Evolutionary conservation across 148 eudicot genomes (phyloP).

Genomic region (Polygonum maritimum): DNA sequence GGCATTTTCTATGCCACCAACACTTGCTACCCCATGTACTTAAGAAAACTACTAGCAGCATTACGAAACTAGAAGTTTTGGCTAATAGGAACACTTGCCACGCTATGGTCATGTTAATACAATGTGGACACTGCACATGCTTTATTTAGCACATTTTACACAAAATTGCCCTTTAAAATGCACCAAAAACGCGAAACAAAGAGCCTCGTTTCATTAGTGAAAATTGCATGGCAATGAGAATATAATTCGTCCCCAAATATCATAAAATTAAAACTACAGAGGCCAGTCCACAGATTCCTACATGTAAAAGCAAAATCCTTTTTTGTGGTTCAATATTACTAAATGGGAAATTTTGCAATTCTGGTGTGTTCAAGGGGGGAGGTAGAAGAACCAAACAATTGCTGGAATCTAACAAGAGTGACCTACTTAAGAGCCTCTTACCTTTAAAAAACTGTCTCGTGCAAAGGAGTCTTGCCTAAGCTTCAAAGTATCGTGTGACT

Average conservation of each 20-base stretch:
- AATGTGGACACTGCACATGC: neutral
- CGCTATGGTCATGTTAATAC: neutral
- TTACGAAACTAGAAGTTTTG: neutral
- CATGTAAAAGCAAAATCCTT: neutral
- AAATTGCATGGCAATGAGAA: neutral
- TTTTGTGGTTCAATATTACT: neutral
- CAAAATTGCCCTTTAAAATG: neutral
- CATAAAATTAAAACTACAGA: neutral
- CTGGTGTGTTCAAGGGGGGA: slow-evolving; percentile 1
- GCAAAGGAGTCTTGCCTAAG: neutral
- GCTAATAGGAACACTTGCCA: neutral
- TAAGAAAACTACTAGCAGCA: too few relatives aligned
- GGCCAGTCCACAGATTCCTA: neutral
- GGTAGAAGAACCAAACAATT: neutral
- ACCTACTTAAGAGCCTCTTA: neutral
- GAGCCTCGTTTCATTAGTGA: neutral
- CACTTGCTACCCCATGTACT: neutral
- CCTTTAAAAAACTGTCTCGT: neutral
- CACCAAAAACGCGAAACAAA: neutral
- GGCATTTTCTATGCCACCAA: too few relatives aligned
- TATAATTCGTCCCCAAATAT: neutral
- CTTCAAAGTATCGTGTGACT: neutral
- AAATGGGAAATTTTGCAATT: neutral
- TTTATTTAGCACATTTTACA: neutral
- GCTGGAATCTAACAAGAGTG: neutral